Base-by-base conservation (phyloP, 192 early-diverging fungal genomes). In the Phlyctochytrium planicorne region DNA sequence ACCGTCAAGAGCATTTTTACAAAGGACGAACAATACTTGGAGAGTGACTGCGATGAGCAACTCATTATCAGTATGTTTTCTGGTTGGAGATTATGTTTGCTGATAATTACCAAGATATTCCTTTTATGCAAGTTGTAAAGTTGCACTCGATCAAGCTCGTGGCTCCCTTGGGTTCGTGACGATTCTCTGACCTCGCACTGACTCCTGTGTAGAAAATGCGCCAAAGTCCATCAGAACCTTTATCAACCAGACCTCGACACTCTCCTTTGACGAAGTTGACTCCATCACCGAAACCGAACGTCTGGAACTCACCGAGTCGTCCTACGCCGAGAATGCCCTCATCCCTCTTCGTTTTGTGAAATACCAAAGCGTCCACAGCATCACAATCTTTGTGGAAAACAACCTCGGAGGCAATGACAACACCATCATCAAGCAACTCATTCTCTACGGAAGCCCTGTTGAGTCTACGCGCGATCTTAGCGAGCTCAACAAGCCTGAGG, bases 31-130 rank as follows among this genome's bases (percentile, higher is more conserved):
- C 75, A 82, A 1, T 87, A 78, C 53, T 72, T 98, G 53, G 91
- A 98, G 73, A 91, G 88, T 76, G 96, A 98, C 79, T 92, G 93
- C 0, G 96, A 98, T 74, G 96, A 96, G 82, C 96, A 98, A 68
- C 76, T 98, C 50, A 89, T 98, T 36, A 82, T 96, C 34, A n/a
- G n/a, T n/a, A n/a, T n/a, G n/a, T n/a, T n/a, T n/a, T n/a, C n/a
- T n/a, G n/a, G n/a, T n/a, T n/a, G n/a, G n/a, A n/a, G n/a, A 83
- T 34, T 14, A 31, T 4, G 30, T 12, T 20, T 20, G 4, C 24
- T 50, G 30, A 47, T 16, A 50, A 35, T 57, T n/a, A n/a, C n/a
- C n/a, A n/a, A n/a, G 69, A 84, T 30, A 76, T 98, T 57, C 85
- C 90, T 25, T 98, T 98, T 72, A 94, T 91, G 74, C 93, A 96